These are phyloP conservation scores for Yamadazyma membranifaciens DNA, from an alignment of 1,139 yeast species.

Conservation along the genomic window DNA sequence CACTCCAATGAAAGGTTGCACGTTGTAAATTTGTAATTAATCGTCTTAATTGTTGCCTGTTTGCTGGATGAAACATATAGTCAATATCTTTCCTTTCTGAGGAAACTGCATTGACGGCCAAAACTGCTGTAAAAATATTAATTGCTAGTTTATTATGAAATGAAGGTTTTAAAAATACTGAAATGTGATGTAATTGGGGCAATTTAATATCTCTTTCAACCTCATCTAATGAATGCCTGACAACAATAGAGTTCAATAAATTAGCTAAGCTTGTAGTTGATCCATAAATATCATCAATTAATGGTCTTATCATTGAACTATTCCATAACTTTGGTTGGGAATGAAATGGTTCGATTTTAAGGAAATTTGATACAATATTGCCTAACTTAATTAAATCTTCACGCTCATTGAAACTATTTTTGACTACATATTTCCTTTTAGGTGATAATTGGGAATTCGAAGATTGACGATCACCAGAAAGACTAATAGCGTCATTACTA, in stretches of 20 bases:
- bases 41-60: slow-evolving; percentile 52
- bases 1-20: slow-evolving; percentile 75
- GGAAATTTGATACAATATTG: slow-evolving; percentile 48
- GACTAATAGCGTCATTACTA: slow-evolving; percentile 1
- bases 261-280: slow-evolving; percentile 38
- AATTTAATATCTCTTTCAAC: slow-evolving; percentile 53
- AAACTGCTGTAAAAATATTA: slow-evolving; percentile 61
- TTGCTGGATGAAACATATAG: slow-evolving; percentile 66
- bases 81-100: slow-evolving; percentile 67
- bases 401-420: slow-evolving; percentile 32
- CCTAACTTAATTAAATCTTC: slow-evolving; percentile 59
- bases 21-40: slow-evolving; percentile 61
- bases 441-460: slow-evolving; percentile 10
- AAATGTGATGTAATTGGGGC: slow-evolving; percentile 60
- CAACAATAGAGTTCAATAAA: slow-evolving; percentile 46
- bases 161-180: slow-evolving; percentile 59
- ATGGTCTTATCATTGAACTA: slow-evolving; percentile 46
- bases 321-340: slow-evolving; percentile 49
- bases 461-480: slow-evolving; percentile 3
- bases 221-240: slow-evolving; percentile 54
- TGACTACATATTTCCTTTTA: slow-evolving; percentile 36
- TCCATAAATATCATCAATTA: slow-evolving; percentile 36
- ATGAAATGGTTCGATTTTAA: slow-evolving; percentile 60
- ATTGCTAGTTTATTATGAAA: slow-evolving; percentile 58
- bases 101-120: slow-evolving; percentile 72